phyloP scores from a whole-genome alignment of 2,329 filamentous ascomycete species.

The Pseudogymnoascus sp. region DNA sequence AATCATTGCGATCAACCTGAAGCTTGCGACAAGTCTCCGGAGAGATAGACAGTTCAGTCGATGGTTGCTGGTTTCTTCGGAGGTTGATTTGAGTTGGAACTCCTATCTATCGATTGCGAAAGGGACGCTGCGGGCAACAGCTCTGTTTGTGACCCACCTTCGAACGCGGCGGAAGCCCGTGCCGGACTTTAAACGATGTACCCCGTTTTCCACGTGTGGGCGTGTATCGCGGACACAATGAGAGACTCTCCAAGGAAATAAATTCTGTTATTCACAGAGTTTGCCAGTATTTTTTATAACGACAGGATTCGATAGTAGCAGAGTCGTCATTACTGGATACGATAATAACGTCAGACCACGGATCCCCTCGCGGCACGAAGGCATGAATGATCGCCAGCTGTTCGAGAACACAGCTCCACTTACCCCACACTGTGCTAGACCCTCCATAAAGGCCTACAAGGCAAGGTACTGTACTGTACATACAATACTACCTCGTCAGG shows the following conservation, averaged over 20 bases:
- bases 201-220: slow-evolving; percentile 5
- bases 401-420: background rate
- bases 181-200: slow-evolving; percentile 1
- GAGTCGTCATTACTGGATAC: background rate
- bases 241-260: background rate
- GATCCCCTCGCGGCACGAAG: background rate
- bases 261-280: background rate
- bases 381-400: slow-evolving; percentile 1
- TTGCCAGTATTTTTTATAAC: background rate
- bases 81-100: background rate
- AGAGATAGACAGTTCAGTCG: background rate
- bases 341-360: background rate
- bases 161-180: background rate
- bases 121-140: slow-evolving; percentile 4
- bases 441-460: slow-evolving; percentile 2
- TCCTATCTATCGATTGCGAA: slow-evolving; percentile 7
- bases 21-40: background rate
- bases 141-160: slow-evolving; percentile 2
- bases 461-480: background rate
- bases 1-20: slow-evolving; percentile 6
- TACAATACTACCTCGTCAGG: background rate
- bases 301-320: background rate
- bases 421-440: slow-evolving; percentile 7
- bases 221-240: background rate
- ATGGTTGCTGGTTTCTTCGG: background rate